Evolutionary conservation across 2,329 filamentous ascomycete species (phyloP).

Genomic region (Aureobasidium namibiae): DNA sequence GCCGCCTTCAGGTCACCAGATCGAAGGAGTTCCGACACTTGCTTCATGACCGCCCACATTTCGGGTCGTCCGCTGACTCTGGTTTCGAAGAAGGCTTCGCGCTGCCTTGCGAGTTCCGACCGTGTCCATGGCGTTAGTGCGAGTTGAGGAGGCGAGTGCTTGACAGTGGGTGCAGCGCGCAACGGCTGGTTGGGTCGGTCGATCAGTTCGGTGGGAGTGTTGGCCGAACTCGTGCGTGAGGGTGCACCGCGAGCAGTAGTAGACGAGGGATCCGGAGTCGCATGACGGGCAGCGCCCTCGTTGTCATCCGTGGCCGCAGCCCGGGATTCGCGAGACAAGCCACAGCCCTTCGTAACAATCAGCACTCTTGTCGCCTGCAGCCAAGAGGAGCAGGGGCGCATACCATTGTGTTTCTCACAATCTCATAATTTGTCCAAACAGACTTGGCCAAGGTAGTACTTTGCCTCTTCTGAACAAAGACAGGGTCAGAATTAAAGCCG

Average conservation of each 20-base stretch:
- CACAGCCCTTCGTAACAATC: conserved; percentile 1
- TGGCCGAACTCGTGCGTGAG: neutral
- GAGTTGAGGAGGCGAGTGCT: conserved; percentile 14
- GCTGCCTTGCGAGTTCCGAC: conserved; percentile 59
- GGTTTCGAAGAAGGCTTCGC: conserved; percentile 83
- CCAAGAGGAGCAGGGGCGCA: neutral
- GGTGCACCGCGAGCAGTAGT: neutral
- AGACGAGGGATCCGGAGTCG: neutral
- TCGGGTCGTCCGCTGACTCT: conserved; percentile 68
- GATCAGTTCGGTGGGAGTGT: neutral
- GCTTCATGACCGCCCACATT: conserved; percentile 69
- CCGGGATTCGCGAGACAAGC: conserved; percentile 10
- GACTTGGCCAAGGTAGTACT: neutral
- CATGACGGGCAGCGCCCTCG: neutral
- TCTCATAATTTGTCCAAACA: neutral
- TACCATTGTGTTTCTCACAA: conserved; percentile 13
- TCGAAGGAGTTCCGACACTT: conserved; percentile 62
- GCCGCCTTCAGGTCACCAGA: conserved; percentile 44
- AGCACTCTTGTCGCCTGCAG: neutral
- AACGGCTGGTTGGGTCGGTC: conserved; percentile 23
- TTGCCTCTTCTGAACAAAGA: neutral
- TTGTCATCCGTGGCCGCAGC: neutral
- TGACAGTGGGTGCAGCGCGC: conserved; percentile 17
- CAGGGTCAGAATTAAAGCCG: neutral
- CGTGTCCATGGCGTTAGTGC: conserved; percentile 56